Evolutionary conservation across 2,329 filamentous ascomycete species (phyloP).

Genomic region (Venturia effusa): DNA sequence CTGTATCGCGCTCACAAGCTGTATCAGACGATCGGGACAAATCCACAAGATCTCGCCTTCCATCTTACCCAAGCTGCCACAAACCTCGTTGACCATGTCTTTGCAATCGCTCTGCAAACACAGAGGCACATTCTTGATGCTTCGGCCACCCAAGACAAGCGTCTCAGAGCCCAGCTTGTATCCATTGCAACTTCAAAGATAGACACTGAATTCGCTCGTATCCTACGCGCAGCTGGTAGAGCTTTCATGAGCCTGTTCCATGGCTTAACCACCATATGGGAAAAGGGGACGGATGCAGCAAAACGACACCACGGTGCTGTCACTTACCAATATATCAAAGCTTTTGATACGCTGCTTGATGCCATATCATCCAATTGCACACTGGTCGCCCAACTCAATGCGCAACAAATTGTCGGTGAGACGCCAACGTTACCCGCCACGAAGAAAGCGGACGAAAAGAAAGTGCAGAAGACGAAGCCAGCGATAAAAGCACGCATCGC

Average conservation of each 20-base stretch:
- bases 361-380: not conserved
- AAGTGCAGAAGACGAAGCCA: not conserved
- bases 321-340: slow-evolving; percentile 17
- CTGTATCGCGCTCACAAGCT: slow-evolving; percentile 20
- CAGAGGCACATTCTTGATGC: slow-evolving; percentile 6
- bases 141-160: slow-evolving; percentile 14
- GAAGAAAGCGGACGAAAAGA: not conserved
- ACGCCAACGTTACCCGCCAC: not conserved
- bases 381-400: not conserved
- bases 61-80: slow-evolving; percentile 18
- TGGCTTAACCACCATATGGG: slow-evolving; percentile 4
- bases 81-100: slow-evolving; percentile 15
- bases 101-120: slow-evolving; percentile 9
- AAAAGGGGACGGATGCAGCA: not conserved
- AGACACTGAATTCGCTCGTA: not conserved
- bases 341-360: not conserved
- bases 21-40: slow-evolving; percentile 15
- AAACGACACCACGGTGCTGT: slow-evolving; percentile 16
- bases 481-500: not conserved
- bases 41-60: slow-evolving; percentile 17
- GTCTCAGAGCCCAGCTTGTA: slow-evolving; percentile 15
- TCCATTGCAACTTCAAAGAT: not conserved
- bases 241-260: slow-evolving; percentile 10
- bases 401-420: not conserved
- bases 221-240: slow-evolving; percentile 6